Percentiles rank a stretch among this genome's conserved stretches.
Evolutionary conservation across 2,329 filamentous ascomycete species (phyloP).

Genomic region (Paraphoma chrysanthemicola): DNA sequence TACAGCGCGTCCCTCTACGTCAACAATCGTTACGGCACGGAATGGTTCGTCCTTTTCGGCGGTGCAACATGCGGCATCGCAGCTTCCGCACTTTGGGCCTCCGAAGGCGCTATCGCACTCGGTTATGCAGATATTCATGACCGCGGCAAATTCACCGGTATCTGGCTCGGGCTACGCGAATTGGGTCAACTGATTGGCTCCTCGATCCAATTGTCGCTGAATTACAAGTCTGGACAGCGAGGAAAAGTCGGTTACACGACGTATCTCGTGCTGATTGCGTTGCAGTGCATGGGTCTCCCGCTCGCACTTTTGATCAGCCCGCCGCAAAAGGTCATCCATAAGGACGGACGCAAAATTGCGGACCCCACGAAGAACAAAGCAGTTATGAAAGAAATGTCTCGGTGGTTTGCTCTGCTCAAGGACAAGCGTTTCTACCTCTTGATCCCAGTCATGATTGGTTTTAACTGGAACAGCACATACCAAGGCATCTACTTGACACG

Average conservation of each 20-base stretch:
- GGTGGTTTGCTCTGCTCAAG: constrained; percentile 49
- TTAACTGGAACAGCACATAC: constrained; percentile 61
- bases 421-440: constrained; percentile 57
- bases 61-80: constrained; percentile 44
- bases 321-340: constrained; percentile 54
- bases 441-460: constrained; percentile 58
- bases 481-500: constrained; percentile 61
- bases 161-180: constrained; percentile 62
- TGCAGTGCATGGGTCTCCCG: constrained; percentile 56
- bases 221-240: constrained; percentile 51
- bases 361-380: constrained; percentile 49
- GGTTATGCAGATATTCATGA: constrained; percentile 57
- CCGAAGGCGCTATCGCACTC: constrained; percentile 51
- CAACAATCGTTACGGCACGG: constrained; percentile 40
- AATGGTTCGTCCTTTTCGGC: constrained; percentile 45
- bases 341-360: constrained; percentile 45
- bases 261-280: constrained; percentile 48
- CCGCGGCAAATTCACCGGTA: constrained; percentile 56
- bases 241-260: constrained; percentile 57
- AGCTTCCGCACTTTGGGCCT: constrained; percentile 51
- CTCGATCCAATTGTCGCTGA: constrained; percentile 60
- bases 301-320: constrained; percentile 55
- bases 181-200: constrained; percentile 61
- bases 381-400: constrained; percentile 48
- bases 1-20: constrained; percentile 35